Conservation (phyloP, 2,329 filamentous ascomycete genomes). For the Aureobasidium zeae region DNA sequence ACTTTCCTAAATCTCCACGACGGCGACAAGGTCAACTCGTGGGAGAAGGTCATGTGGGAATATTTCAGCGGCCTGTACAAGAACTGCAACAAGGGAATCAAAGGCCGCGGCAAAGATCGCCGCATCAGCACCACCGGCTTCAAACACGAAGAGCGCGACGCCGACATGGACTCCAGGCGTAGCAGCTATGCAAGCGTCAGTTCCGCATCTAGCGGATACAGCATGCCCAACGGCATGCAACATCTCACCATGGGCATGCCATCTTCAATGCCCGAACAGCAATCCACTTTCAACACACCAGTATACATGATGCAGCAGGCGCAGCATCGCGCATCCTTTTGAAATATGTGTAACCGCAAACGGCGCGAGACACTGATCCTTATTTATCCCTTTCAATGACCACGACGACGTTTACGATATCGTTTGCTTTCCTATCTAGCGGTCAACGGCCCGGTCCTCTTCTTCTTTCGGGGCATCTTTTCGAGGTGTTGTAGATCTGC, state of each 20-base stretch:
- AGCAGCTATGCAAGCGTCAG: conserved; percentile 14
- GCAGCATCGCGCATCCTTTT: conserved; percentile 10
- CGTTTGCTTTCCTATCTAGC: conserved; percentile 5
- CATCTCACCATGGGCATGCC: conserved; percentile 9
- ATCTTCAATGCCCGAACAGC: conserved; percentile 2
- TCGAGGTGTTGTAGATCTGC: conserved; percentile 6
- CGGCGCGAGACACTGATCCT: conserved; percentile 9
- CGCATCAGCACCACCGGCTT: conserved; percentile 43
- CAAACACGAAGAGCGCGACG: conserved; percentile 4
- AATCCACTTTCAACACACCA: conserved; percentile 5
- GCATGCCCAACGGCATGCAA: conserved; percentile 3
- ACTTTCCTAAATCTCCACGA: conserved; percentile 59
- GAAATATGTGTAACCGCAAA: not conserved
- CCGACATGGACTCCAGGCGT: conserved; percentile 4
- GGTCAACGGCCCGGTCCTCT: not conserved
- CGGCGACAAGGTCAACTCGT: conserved; percentile 52
- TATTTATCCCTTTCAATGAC: not conserved
- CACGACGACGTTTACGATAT: conserved; percentile 10
- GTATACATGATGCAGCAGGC: conserved; percentile 7
- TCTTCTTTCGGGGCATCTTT: not conserved
- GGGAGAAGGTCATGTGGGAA: conserved; percentile 69
- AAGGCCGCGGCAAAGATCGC: conserved; percentile 81
- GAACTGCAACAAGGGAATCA: conserved; percentile 97
- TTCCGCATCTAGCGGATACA: conserved; percentile 10
- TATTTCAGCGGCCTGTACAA: conserved; percentile 89